Base-by-base conservation (phyloP, 2,329 filamentous ascomycete species). In the Helotiales sp. region DNA sequence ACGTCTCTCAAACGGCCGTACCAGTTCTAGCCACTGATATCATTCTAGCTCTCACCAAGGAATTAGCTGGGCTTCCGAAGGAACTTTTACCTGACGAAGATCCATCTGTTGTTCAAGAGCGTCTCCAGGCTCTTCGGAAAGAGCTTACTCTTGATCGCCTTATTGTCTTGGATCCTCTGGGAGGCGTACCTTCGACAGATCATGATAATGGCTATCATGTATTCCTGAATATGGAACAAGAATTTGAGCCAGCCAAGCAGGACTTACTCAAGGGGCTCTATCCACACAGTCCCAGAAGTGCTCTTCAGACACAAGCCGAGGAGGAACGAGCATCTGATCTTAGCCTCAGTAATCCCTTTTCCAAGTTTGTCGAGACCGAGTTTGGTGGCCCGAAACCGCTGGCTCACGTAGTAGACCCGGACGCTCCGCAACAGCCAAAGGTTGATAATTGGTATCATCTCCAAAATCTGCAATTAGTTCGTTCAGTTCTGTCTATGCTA, bases 191-290 rank as follows among this genome's bases (percentile, higher is more conserved):
- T 0, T 84, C 92, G 67, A 77, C 85, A 73, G 80, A 84, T 77
- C 78, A 86, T 71, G 81, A 85, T 52, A 80, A 91, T 78, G 87
- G 85, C 60, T 86, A 91, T 1, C 91, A 96, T 77, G 87, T 96
- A 7, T 98, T 97, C 76, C 87, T 99, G 76, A 99, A 99, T 74
- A 85, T 99, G 65, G 91, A 96, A 76, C 93, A 98, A 76, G 95
- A 99, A 77, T 97, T 91, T 72, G 82, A 86, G 1, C 81, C 86
- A 28, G 90, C 97, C 58, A 84, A 87, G 68, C 79, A 85, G 17
- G 86, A 93, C 71, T 82, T 97, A 5, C 64, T 75, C 0, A 55
- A 67, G 32, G 58, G 43, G 6, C 37, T 69, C 7, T 11, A 40
- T 22, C 26, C 26, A 6, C 20, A 34, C 6, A 17, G 47, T 37